A percentile compares a stretch with the other conserved stretches of the same genome.
Conservation (phyloP, 129 eudicot species). For the Deinandra increscens region DNA sequence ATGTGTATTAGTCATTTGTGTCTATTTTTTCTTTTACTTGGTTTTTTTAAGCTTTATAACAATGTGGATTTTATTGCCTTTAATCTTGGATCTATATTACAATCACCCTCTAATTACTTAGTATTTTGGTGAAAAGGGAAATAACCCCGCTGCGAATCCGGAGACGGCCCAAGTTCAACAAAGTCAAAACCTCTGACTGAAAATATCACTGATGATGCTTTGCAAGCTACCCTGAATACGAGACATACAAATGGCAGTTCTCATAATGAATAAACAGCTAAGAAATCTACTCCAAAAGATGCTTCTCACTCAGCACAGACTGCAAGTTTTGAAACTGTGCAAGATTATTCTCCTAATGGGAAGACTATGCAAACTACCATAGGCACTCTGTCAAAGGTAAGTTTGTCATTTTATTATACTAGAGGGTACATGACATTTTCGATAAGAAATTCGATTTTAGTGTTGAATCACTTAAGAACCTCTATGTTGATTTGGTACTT, state of each 20-base stretch:
- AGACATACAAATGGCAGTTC: conserved; percentile 30
- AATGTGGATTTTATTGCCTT: no score
- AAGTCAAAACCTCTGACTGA: conserved; percentile 54
- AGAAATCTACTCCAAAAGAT: conserved; percentile 23
- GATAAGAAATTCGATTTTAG: not conserved
- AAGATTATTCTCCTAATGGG: conserved; percentile 32
- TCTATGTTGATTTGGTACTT: not conserved
- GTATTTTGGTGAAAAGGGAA: conserved; percentile 24
- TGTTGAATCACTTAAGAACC: not conserved
- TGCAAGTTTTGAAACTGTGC: conserved; percentile 24
- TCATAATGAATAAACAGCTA: conserved; percentile 23
- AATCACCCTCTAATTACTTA: no score
- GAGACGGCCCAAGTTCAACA: conserved; percentile 31
- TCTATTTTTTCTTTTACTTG: no score
- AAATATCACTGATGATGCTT: conserved; percentile 35
- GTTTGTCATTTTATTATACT: not conserved
- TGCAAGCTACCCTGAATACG: conserved; percentile 26
- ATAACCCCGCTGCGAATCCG: conserved; percentile 5
- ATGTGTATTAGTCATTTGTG: no score
- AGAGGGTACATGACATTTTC: not conserved
- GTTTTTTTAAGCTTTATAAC: no score
- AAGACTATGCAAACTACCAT: conserved; percentile 26
- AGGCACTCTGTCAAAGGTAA: conserved; percentile 45
- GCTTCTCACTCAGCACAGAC: conserved; percentile 15
- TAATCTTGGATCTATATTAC: no score